These are phyloP conservation scores for Stereocaulon alpinum DNA, from an alignment of 495 filamentous ascomycete genomes.

Conservation along the genomic window DNA sequence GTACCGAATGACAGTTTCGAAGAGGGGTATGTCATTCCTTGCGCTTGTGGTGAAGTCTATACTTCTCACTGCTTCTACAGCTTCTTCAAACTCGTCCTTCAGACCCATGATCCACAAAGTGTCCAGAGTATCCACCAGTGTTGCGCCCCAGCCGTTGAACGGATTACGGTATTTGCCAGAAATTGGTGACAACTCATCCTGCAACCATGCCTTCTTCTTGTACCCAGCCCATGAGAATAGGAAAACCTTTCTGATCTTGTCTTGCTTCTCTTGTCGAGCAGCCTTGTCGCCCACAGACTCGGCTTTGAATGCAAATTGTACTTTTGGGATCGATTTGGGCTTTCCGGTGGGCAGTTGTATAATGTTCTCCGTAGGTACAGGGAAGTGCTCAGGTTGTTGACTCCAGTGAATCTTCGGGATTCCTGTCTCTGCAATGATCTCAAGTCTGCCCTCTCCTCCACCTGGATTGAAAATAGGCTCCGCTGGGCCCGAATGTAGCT, in stretches of 20 bases:
- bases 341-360: constrained; percentile 66
- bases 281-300: constrained; percentile 52
- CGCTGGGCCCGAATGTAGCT: constrained; percentile 13
- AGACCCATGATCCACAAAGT: constrained; percentile 95
- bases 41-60: constrained; percentile 82
- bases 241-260: constrained; percentile 57
- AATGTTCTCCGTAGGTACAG: constrained; percentile 54
- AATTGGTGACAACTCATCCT: constrained; percentile 68
- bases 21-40: constrained; percentile 60
- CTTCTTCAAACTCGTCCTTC: constrained; percentile 81
- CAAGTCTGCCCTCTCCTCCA: constrained; percentile 30
- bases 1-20: constrained; percentile 82
- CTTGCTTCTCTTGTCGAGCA: constrained; percentile 51
- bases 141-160: constrained; percentile 93
- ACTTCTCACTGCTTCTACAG: constrained; percentile 58
- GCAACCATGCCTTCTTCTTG: constrained; percentile 60
- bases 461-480: constrained; percentile 22
- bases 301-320: constrained; percentile 61
- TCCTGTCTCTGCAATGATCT: constrained; percentile 31
- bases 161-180: constrained; percentile 53
- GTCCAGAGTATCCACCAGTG: constrained; percentile 85
- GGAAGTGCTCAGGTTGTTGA: constrained; percentile 62
- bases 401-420: constrained; percentile 51
- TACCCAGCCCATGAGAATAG: constrained; percentile 68
- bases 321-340: constrained; percentile 56